A percentile compares a stretch with the other conserved stretches of the same genome.
phyloP scores from a whole-genome alignment of 805 yeast genomes.

The Millerozyma acaciae region DNA sequence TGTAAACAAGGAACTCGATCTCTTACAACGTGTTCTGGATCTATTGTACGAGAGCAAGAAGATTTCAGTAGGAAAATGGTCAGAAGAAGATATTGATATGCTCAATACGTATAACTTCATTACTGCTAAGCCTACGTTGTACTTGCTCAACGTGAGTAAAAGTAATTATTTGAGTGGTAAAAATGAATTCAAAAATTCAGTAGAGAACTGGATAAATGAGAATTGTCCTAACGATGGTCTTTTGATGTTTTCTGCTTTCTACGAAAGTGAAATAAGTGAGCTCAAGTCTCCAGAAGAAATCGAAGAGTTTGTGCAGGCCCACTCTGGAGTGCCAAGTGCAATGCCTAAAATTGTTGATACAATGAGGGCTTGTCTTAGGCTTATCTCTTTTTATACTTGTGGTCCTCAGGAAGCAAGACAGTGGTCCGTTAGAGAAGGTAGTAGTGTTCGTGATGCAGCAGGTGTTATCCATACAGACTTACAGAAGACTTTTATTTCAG shows the following conservation, averaged over 20 bases:
- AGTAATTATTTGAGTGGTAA: conserved; percentile 55
- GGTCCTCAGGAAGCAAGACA: conserved; percentile 83
- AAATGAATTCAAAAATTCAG: conserved; percentile 48
- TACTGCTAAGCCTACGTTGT: conserved; percentile 87
- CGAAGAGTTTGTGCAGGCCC: conserved; percentile 12
- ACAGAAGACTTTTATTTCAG: conserved; percentile 79
- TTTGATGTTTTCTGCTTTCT: conserved; percentile 42
- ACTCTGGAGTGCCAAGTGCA: conserved; percentile 41
- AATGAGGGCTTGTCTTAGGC: conserved; percentile 64
- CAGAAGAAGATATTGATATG: conserved; percentile 57
- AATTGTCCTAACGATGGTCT: conserved; percentile 57
- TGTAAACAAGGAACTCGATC: conserved; percentile 24
- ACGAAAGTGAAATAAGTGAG: conserved; percentile 41
- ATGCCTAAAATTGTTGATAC: conserved; percentile 59
- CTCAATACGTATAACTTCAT: conserved; percentile 69
- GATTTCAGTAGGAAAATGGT: conserved; percentile 59
- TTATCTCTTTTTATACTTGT: conserved; percentile 84
- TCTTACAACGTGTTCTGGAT: conserved; percentile 30
- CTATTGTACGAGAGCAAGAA: conserved; percentile 49
- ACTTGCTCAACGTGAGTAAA: conserved; percentile 68
- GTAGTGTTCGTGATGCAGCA: conserved; percentile 85
- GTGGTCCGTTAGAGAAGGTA: conserved; percentile 78
- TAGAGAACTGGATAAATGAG: conserved; percentile 62
- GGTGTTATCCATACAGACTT: conserved; percentile 91
- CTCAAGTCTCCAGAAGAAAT: conserved; percentile 15